These are phyloP conservation scores for Euphrasia confusa DNA, from an alignment of 257 asterid species.

Conservation along the genomic window DNA sequence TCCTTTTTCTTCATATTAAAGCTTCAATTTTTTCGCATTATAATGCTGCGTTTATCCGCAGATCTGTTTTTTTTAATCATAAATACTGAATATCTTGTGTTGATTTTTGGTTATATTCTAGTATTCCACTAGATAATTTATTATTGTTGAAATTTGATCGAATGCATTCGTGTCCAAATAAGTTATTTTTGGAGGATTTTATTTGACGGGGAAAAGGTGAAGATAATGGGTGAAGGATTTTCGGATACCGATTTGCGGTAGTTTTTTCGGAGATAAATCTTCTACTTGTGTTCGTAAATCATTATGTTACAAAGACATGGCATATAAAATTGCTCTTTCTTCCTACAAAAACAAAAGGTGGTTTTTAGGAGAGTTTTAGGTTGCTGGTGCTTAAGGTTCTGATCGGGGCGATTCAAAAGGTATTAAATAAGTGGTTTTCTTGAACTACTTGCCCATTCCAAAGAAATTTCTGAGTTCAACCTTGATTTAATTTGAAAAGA, in stretches of 20 bases:
- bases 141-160: neutral
- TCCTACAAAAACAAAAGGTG: too few species aligned
- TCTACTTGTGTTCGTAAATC: conserved; percentile 3
- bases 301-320: too few species aligned
- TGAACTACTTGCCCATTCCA: conserved; percentile 1
- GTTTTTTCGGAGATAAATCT: conserved; percentile 11
- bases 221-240: neutral
- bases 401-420: neutral
- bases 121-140: neutral
- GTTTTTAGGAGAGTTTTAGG: too few species aligned
- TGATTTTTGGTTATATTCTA: neutral
- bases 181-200: conserved; percentile 5
- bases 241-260: neutral
- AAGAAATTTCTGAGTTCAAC: neutral
- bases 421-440: neutral
- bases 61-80: neutral
- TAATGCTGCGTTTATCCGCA: conserved; percentile 6
- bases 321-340: too few species aligned
- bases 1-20: neutral
- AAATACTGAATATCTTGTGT: neutral
- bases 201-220: neutral
- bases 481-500: neutral
- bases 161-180: neutral
- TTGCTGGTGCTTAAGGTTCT: neutral
- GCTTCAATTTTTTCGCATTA: conserved; percentile 12